Percentiles rank a stretch among this genome's conserved stretches.
phyloP scores from a whole-genome alignment of 768 basidiomycete species.

The Suillus tomentosus region DNA sequence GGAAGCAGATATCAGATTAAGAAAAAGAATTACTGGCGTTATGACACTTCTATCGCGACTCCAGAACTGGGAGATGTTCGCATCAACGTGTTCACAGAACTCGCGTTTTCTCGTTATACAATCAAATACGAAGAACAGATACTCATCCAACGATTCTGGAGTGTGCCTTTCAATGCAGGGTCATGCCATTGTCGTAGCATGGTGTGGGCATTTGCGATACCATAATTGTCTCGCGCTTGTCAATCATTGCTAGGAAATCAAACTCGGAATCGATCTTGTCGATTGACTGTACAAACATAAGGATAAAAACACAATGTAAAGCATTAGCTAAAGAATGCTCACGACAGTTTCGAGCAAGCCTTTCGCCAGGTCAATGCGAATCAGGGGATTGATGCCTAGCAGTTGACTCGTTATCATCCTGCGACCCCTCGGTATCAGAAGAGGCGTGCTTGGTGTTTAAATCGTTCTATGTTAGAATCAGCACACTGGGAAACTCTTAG shows the following conservation, averaged over 20 bases:
- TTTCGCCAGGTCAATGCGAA: not conserved
- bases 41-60: too few relatives aligned
- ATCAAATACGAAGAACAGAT: too few relatives aligned
- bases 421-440: not conserved
- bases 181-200: too few relatives aligned
- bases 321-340: not conserved
- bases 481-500: not conserved
- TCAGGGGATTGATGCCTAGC: not conserved
- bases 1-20: too few relatives aligned
- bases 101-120: too few relatives aligned
- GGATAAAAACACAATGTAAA: not conserved
- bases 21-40: too few relatives aligned
- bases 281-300: not conserved
- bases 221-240: too few relatives aligned
- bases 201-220: too few relatives aligned
- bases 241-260: not conserved
- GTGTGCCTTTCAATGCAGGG: too few relatives aligned
- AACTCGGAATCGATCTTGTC: not conserved
- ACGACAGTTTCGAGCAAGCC: not conserved
- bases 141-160: too few relatives aligned
- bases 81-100: too few relatives aligned
- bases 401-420: not conserved
- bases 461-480: not conserved
- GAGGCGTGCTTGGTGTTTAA: not conserved
- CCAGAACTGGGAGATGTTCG: too few relatives aligned